These are phyloP conservation scores for Mollisiaceae sp. DNA, from an alignment of 2,329 filamentous ascomycete genomes.

Conservation along the genomic window DNA sequence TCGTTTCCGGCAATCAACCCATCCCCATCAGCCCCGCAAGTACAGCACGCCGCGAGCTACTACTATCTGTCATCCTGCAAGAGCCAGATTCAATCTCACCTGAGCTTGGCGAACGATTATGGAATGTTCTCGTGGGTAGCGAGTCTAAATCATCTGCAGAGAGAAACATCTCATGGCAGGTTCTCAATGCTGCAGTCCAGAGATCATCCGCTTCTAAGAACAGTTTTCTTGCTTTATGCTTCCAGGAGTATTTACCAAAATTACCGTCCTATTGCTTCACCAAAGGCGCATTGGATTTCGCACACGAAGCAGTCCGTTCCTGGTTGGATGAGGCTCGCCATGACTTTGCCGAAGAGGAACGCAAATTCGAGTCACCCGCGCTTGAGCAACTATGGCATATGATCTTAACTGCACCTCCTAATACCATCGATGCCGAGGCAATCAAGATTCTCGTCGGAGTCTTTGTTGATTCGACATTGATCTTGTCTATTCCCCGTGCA, in stretches of 20 bases:
- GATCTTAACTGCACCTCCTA: constrained; percentile 69
- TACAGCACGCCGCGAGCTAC: constrained; percentile 61
- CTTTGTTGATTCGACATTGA: constrained; percentile 67
- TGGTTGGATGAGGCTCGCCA: constrained; percentile 54
- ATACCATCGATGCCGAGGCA: constrained; percentile 69
- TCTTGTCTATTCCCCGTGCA: constrained; percentile 54
- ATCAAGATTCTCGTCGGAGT: constrained; percentile 75
- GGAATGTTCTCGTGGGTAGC: constrained; percentile 74
- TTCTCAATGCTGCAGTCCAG: constrained; percentile 58
- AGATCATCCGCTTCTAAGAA: constrained; percentile 52
- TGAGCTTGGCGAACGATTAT: constrained; percentile 68
- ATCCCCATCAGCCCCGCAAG: constrained; percentile 51
- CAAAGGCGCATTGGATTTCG: constrained; percentile 65
- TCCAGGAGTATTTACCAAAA: constrained; percentile 60
- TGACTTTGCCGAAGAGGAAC: constrained; percentile 56
- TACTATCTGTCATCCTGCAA: constrained; percentile 61
- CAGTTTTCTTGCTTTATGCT: constrained; percentile 59
- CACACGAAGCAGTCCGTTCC: constrained; percentile 56
- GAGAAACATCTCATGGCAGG: constrained; percentile 71
- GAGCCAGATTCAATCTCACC: constrained; percentile 66
- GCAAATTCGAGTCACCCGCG: constrained; percentile 57
- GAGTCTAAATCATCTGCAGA: constrained; percentile 63
- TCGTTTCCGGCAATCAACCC: constrained; percentile 33
- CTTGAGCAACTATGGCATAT: constrained; percentile 84
- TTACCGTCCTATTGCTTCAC: constrained; percentile 65